Conservation (phyloP, 1,284 basidiomycete species). For the Apiotrichum montevideense region DNA sequence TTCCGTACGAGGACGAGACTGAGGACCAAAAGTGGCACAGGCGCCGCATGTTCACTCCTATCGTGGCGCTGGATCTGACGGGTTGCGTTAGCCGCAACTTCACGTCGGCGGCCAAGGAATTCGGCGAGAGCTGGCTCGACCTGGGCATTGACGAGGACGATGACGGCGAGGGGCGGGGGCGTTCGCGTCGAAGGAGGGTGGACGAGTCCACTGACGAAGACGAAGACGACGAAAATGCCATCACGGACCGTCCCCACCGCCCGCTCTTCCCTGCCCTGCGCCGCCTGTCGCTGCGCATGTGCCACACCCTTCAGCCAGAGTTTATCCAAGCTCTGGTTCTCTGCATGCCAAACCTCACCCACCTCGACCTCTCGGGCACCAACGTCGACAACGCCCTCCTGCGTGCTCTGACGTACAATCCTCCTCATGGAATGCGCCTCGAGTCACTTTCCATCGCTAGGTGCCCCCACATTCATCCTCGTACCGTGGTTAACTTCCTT, state of each 20-base stretch:
- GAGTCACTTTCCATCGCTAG: slow-evolving; percentile 79
- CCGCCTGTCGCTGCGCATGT: slow-evolving; percentile 78
- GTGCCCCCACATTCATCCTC: slow-evolving; percentile 74
- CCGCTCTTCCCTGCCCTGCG: slow-evolving; percentile 63
- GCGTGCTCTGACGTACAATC: slow-evolving; percentile 51
- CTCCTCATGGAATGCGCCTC: slow-evolving; percentile 57
- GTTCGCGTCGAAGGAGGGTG: slow-evolving; percentile 21
- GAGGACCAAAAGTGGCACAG: slow-evolving; percentile 65
- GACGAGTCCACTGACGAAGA: slow-evolving; percentile 4
- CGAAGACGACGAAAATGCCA: slow-evolving; percentile 14
- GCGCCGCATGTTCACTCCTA: slow-evolving; percentile 50
- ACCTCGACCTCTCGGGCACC: slow-evolving; percentile 54
- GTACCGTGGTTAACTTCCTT: slow-evolving; percentile 70
- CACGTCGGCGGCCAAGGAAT: slow-evolving; percentile 71
- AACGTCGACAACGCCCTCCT: slow-evolving; percentile 60
- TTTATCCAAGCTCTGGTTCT: slow-evolving; percentile 69
- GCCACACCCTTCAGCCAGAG: slow-evolving; percentile 65
- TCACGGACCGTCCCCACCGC: slow-evolving; percentile 42
- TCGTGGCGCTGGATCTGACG: slow-evolving; percentile 87
- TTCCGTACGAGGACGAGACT: slow-evolving; percentile 44
- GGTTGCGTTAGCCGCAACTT: slow-evolving; percentile 90
- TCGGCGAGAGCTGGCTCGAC: slow-evolving; percentile 65
- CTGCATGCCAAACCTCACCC: slow-evolving; percentile 43
- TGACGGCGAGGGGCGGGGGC: slow-evolving; percentile 46
- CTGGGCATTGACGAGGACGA: slow-evolving; percentile 50